Evolutionary conservation across 768 basidiomycete species (phyloP).

Genomic region (Cyclocybe cylindracea): DNA sequence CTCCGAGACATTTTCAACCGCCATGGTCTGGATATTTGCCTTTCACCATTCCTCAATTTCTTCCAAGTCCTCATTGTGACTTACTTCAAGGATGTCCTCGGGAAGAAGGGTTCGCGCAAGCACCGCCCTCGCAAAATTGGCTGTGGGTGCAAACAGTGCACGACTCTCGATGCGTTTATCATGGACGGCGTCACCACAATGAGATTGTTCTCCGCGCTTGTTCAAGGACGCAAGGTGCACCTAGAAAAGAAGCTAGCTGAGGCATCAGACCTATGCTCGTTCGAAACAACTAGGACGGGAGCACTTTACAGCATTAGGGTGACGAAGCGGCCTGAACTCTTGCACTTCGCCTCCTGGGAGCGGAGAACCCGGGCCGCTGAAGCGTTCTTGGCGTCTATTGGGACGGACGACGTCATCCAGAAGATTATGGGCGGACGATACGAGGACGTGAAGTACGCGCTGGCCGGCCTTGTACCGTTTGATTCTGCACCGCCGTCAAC

Average conservation of each 20-base stretch:
- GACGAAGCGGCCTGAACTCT: constrained; percentile 24
- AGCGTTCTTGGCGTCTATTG: constrained; percentile 26
- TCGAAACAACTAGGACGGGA: constrained; percentile 19
- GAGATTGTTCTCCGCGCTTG: constrained; percentile 16
- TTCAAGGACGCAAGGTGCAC: constrained; percentile 22
- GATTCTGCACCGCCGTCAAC: background rate
- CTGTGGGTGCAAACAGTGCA: constrained; percentile 33
- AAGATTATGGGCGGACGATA: constrained; percentile 32
- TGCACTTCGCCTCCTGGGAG: constrained; percentile 22
- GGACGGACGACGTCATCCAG: constrained; percentile 20
- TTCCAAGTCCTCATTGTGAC: constrained; percentile 28
- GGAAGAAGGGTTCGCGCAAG: constrained; percentile 13
- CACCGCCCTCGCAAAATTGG: constrained; percentile 28
- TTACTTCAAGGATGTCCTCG: constrained; percentile 29
- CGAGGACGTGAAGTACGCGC: constrained; percentile 27
- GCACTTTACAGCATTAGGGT: constrained; percentile 28
- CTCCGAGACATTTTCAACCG: constrained; percentile 18
- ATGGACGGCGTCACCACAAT: constrained; percentile 10
- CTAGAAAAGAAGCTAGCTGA: constrained; percentile 17
- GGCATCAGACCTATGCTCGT: constrained; percentile 25
- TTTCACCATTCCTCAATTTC: constrained; percentile 29
- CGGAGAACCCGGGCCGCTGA: constrained; percentile 21
- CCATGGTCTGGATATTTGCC: constrained; percentile 13
- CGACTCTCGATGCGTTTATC: constrained; percentile 26
- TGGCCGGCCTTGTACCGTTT: constrained; percentile 23